phyloP scores from a whole-genome alignment of 2,329 filamentous ascomycete genomes.

The Botrytis pseudocinerea region DNA sequence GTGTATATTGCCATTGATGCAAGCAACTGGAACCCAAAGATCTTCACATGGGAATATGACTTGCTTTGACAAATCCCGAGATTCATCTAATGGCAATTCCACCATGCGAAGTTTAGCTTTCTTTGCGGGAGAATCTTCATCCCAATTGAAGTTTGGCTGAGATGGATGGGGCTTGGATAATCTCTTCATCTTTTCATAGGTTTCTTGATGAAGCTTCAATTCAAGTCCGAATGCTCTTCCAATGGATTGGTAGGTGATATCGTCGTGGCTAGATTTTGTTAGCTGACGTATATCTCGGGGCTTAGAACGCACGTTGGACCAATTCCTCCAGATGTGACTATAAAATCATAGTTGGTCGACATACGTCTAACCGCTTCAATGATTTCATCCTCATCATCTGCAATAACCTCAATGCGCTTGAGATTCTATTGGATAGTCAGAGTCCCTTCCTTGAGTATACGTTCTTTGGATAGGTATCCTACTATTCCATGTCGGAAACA shows the following conservation, averaged over 20 bases:
- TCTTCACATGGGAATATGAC: conserved; percentile 77
- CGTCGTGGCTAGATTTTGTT: conserved; percentile 70
- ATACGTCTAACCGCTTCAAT: conserved; percentile 80
- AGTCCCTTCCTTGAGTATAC: conserved; percentile 62
- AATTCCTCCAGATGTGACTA: conserved; percentile 93
- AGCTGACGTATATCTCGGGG: neutral
- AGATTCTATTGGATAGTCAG: conserved; percentile 53
- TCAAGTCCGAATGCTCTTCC: conserved; percentile 82
- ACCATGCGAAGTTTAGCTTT: conserved; percentile 90
- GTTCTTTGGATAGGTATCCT: conserved; percentile 43
- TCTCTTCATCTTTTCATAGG: conserved; percentile 79
- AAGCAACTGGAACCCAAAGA: conserved; percentile 85
- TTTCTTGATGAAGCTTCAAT: conserved; percentile 73
- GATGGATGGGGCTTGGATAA: conserved; percentile 72
- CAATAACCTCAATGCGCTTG: conserved; percentile 88
- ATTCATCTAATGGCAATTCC: conserved; percentile 74
- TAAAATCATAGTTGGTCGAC: conserved; percentile 88
- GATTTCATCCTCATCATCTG: conserved; percentile 89
- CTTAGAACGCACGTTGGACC: conserved; percentile 70
- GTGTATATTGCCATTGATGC: conserved; percentile 91
- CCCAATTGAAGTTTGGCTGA: conserved; percentile 80
- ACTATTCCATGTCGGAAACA: conserved; percentile 64
- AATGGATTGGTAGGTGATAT: conserved; percentile 95
- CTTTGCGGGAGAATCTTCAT: conserved; percentile 73
- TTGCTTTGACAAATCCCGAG: conserved; percentile 65